These are phyloP conservation scores for Arthrobotrys conoides DNA, from an alignment of 2,329 filamentous ascomycete genomes.

Conservation along the genomic window DNA sequence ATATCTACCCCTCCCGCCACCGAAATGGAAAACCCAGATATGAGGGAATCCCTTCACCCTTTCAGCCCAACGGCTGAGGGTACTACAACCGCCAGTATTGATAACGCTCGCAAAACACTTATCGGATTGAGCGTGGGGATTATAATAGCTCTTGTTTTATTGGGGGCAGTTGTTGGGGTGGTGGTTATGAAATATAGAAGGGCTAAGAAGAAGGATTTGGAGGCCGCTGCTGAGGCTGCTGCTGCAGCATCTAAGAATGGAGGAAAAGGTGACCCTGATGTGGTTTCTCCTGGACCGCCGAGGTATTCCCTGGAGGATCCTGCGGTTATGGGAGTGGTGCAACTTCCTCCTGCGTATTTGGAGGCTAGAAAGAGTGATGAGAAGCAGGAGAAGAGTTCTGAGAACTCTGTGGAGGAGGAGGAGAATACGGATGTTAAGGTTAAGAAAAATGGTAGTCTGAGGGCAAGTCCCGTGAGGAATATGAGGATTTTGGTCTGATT, in stretches of 20 bases:
- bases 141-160: neutral
- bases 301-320: conserved; percentile 15
- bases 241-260: neutral
- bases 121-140: conserved; percentile 20
- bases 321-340: neutral
- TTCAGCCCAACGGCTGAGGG: neutral
- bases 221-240: neutral
- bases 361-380: conserved; percentile 2
- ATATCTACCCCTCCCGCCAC: neutral
- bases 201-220: conserved; percentile 1
- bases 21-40: neutral
- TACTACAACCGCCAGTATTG: neutral
- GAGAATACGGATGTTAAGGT: neutral
- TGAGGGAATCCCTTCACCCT: neutral
- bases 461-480: neutral
- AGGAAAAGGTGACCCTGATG: neutral
- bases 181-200: neutral
- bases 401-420: neutral
- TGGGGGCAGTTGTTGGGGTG: neutral
- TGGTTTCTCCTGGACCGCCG: conserved; percentile 26
- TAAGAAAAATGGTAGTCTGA: neutral
- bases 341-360: conserved; percentile 1
- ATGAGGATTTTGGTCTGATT: conserved; percentile 27
- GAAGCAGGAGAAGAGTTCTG: neutral
- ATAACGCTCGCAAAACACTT: neutral